Evolutionary conservation across 2,329 filamentous ascomycete species (phyloP).

Genomic region (Pyrenophora seminiperda): DNA sequence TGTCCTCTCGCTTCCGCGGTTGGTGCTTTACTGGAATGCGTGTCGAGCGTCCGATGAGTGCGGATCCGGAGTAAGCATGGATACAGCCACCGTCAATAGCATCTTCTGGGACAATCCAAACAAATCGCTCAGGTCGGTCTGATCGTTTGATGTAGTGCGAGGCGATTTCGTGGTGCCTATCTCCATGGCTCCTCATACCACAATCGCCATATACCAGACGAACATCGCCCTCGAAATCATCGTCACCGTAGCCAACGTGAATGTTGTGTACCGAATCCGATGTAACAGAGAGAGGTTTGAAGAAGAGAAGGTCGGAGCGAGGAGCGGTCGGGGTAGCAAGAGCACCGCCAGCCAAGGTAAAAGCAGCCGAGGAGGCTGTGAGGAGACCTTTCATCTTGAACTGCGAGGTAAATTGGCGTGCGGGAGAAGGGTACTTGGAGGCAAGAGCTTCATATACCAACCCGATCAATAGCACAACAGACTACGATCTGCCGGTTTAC

Average conservation of each 20-base stretch:
- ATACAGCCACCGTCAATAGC: slow-evolving; percentile 50
- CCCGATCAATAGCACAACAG: neutral
- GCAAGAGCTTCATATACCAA: slow-evolving; percentile 24
- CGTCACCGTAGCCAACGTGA: slow-evolving; percentile 51
- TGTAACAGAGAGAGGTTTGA: slow-evolving; percentile 43
- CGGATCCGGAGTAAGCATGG: slow-evolving; percentile 51
- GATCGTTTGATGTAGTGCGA: slow-evolving; percentile 42
- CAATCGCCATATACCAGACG: slow-evolving; percentile 55
- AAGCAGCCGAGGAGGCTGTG: slow-evolving; percentile 32
- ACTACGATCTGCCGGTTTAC: neutral
- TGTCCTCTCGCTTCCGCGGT: slow-evolving; percentile 46
- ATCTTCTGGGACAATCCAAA: slow-evolving; percentile 55
- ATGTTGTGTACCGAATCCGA: slow-evolving; percentile 57
- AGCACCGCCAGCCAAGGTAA: slow-evolving; percentile 32
- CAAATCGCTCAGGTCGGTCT: slow-evolving; percentile 52
- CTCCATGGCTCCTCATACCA: slow-evolving; percentile 38
- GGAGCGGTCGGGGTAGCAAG: slow-evolving; percentile 25
- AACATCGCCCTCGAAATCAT: slow-evolving; percentile 51
- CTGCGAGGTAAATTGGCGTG: slow-evolving; percentile 1
- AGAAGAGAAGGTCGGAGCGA: slow-evolving; percentile 38
- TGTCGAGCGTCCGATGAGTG: slow-evolving; percentile 51
- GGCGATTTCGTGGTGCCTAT: slow-evolving; percentile 55
- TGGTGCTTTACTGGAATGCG: slow-evolving; percentile 47
- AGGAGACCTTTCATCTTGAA: slow-evolving; percentile 36
- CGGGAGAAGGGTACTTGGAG: neutral